A percentile compares a stretch with the other conserved stretches of the same genome.
Evolutionary conservation across 768 basidiomycete genomes (phyloP).

Genomic region (Tephrocybe sp.): DNA sequence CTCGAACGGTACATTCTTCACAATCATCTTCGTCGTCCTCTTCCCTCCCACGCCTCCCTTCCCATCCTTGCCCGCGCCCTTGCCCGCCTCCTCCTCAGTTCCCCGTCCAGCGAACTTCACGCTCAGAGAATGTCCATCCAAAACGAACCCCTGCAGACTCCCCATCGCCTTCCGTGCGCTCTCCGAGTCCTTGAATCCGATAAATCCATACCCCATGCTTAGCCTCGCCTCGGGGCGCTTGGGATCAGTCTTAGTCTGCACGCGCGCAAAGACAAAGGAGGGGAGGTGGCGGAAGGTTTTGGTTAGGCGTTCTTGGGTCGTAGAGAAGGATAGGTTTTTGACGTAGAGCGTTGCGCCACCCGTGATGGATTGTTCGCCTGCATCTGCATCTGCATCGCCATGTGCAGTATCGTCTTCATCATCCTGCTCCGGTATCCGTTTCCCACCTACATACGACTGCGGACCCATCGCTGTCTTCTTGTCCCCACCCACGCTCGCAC

Average conservation of each 20-base stretch:
- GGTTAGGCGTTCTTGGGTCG: constrained; percentile 69
- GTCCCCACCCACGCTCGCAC: constrained; percentile 21
- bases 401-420: constrained; percentile 19
- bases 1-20: constrained; percentile 98
- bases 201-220: constrained; percentile 96
- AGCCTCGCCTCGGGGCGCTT: constrained; percentile 61
- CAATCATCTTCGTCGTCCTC: constrained; percentile 89
- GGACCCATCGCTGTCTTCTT: constrained; percentile 6
- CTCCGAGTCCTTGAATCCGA: constrained; percentile 80
- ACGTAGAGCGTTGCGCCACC: constrained; percentile 85
- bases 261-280: constrained; percentile 80
- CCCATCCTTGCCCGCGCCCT: constrained; percentile 30
- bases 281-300: constrained; percentile 73
- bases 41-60: constrained; percentile 43
- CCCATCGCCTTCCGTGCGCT: constrained; percentile 72
- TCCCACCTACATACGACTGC: constrained; percentile 20
- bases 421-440: constrained; percentile 45
- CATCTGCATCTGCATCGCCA: constrained; percentile 27
- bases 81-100: constrained; percentile 41
- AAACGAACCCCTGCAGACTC: constrained; percentile 74
- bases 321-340: constrained; percentile 95
- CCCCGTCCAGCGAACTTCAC: constrained; percentile 89
- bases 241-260: constrained; percentile 90
- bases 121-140: constrained; percentile 84
- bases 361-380: constrained; percentile 43